phyloP scores from a whole-genome alignment of 2,329 filamentous ascomycete genomes.

The Pseudogymnoascus destructans region DNA sequence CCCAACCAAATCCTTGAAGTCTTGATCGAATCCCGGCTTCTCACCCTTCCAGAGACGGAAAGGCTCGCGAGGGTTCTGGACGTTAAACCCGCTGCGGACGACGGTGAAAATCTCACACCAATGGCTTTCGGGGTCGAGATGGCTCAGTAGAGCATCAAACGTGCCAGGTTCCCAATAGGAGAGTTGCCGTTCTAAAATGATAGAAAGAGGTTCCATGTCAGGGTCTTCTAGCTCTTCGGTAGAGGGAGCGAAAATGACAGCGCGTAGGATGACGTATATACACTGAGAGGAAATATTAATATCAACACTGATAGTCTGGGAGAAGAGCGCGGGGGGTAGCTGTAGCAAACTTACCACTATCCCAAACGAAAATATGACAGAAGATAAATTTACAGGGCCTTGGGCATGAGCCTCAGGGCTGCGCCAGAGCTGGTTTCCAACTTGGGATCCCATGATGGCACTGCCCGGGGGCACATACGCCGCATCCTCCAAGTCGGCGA shows the following conservation, averaged over 20 bases:
- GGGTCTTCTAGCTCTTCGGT: neutral
- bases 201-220: constrained; percentile 11
- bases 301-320: neutral
- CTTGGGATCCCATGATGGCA: constrained; percentile 27
- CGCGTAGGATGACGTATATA: neutral
- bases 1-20: constrained; percentile 29
- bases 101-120: constrained; percentile 28
- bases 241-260: neutral
- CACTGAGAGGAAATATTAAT: constrained; percentile 1
- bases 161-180: constrained; percentile 34
- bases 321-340: neutral
- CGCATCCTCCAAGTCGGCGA: constrained; percentile 32
- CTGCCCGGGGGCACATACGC: constrained; percentile 28
- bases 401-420: constrained; percentile 33
- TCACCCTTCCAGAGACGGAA: constrained; percentile 22
- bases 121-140: constrained; percentile 30
- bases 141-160: constrained; percentile 29
- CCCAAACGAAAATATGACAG: constrained; percentile 33
- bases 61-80: constrained; percentile 30
- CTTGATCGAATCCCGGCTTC: constrained; percentile 29
- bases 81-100: constrained; percentile 29
- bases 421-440: constrained; percentile 34
- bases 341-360: constrained; percentile 28
- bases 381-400: constrained; percentile 28
- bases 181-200: constrained; percentile 33